Percentiles rank a stretch among this genome's conserved stretches.
Evolutionary conservation across 73 alveolate genomes (phyloP).

Genomic region (Paramecium primaurelia): DNA sequence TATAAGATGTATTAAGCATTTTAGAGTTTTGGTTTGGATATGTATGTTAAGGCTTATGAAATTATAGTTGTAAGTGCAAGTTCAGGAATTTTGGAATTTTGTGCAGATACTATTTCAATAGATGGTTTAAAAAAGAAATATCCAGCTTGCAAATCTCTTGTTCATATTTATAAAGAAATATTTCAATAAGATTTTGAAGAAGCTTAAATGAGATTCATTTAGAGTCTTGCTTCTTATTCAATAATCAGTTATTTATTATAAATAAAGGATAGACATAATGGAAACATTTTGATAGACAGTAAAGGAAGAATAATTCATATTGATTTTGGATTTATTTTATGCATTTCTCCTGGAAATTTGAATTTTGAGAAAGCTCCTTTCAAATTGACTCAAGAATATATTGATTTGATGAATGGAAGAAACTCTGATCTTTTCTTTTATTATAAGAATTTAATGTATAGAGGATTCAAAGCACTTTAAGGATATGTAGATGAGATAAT

Average conservation of each 20-base stretch:
- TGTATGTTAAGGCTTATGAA: constrained; percentile 85
- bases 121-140: constrained; percentile 84
- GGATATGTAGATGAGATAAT: constrained; percentile 40
- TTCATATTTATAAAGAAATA: constrained; percentile 71
- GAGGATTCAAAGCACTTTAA: constrained; percentile 46
- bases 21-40: constrained; percentile 64
- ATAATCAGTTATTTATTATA: constrained; percentile 91
- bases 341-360: constrained; percentile 94
- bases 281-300: constrained; percentile 93
- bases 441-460: constrained; percentile 25
- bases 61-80: constrained; percentile 76
- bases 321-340: constrained; percentile 97
- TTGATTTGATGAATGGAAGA: constrained; percentile 47
- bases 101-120: constrained; percentile 79
- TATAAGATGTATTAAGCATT: constrained; percentile 76
- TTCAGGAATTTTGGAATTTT: constrained; percentile 85
- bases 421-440: constrained; percentile 49
- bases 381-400: constrained; percentile 86
- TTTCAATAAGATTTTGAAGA: constrained; percentile 63
- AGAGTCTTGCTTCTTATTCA: constrained; percentile 56
- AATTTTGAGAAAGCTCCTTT: constrained; percentile 95
- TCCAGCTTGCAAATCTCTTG: constrained; percentile 70
- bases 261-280: constrained; percentile 98
- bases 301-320: constrained; percentile 97
- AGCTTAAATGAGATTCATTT: constrained; percentile 46